Conservation (phyloP, 441 rosid species). For the Pelargonium myrrhifolium region DNA sequence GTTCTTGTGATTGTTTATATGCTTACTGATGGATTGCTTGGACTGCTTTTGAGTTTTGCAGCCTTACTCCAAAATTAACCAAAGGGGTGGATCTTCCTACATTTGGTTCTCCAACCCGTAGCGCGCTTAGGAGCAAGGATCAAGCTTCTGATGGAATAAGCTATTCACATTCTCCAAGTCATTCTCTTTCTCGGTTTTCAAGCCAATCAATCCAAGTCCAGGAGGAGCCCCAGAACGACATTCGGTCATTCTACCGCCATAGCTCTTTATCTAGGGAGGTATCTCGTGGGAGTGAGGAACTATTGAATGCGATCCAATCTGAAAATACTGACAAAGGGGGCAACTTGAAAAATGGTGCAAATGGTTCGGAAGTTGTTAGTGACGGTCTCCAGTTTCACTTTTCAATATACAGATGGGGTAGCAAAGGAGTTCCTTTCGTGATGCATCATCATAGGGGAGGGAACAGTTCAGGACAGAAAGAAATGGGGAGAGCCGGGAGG, state of each 20-base stretch:
- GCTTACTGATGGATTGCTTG: conserved; percentile 4
- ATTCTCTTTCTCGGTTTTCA: conserved; percentile 47
- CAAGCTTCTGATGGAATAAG: conserved; percentile 23
- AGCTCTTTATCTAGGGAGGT: conserved; percentile 32
- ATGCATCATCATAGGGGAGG: conserved; percentile 41
- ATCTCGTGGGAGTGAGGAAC: conserved; percentile 20
- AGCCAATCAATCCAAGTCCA: conserved; percentile 35
- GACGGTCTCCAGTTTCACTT: conserved; percentile 54
- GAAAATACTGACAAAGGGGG: conserved; percentile 23
- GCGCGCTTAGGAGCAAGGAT: conserved; percentile 36
- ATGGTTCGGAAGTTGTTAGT: conserved; percentile 17
- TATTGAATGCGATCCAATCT: conserved; percentile 16
- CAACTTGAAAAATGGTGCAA: conserved; percentile 21
- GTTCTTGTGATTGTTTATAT: conserved; percentile 25
- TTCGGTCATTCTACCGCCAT: conserved; percentile 17
- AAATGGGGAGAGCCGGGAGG: conserved; percentile 34
- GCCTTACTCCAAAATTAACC: conserved; percentile 50
- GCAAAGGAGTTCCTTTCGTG: conserved; percentile 51
- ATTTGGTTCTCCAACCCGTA: conserved; percentile 37
- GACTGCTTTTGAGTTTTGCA: conserved; percentile 28
- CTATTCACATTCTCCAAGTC: conserved; percentile 19
- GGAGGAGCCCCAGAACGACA: conserved; percentile 27
- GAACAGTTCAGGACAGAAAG: conserved; percentile 32
- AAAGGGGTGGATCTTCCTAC: conserved; percentile 56
- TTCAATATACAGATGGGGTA: conserved; percentile 93